Evolutionary conservation across 805 yeast species (phyloP).

Genomic region (Lipomyces chichibuensis): DNA sequence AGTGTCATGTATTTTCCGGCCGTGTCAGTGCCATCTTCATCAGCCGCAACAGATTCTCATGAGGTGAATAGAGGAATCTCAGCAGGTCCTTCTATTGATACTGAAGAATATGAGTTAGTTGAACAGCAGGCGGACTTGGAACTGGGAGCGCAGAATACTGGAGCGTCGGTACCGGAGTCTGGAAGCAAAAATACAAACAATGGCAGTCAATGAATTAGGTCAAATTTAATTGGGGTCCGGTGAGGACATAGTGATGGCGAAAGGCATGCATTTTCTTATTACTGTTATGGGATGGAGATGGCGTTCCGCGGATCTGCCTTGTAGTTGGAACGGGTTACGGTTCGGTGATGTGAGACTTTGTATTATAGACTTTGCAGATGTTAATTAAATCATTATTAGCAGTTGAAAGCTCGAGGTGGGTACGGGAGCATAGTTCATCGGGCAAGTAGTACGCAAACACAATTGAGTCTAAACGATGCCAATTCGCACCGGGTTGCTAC

Average conservation of each 20-base stretch:
- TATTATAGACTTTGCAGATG: background rate
- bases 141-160: background rate
- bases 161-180: background rate
- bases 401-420: no score
- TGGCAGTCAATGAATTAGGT: background rate
- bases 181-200: background rate
- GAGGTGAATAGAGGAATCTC: background rate
- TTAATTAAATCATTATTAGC: no score
- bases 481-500: no score
- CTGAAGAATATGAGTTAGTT: conserved; percentile 22
- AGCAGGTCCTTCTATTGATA: background rate
- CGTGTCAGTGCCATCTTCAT: background rate
- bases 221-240: no score
- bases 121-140: conserved; percentile 22
- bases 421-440: no score
- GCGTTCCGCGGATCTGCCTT: background rate
- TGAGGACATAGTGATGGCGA: background rate
- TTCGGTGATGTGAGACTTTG: background rate
- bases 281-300: background rate
- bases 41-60: background rate
- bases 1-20: conserved; percentile 74
- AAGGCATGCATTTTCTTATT: background rate
- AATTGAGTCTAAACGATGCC: no score
- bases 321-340: background rate
- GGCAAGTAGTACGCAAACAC: no score